Evolutionary conservation across 345 rosid genomes (phyloP).

Genomic region (Psidium friedrichsthalianum): DNA sequence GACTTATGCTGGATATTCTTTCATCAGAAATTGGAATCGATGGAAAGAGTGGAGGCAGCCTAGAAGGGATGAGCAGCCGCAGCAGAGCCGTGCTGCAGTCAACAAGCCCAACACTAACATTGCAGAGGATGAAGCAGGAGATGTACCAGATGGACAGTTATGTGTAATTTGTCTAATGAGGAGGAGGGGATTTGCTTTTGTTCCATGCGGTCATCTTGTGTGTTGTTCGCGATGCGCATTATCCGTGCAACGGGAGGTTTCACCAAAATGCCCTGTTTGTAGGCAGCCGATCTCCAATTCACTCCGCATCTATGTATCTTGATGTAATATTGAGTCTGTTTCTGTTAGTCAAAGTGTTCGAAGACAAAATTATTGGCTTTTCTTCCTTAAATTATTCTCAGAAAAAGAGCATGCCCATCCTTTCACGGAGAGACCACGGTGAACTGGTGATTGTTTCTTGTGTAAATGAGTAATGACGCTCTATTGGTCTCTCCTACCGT

Average conservation of each 20-base stretch:
- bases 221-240: slow-evolving; percentile 72
- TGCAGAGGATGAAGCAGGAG: slow-evolving; percentile 36
- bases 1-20: neutral
- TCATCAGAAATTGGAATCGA: slow-evolving; percentile 63
- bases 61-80: slow-evolving; percentile 29
- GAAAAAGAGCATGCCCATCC: no score
- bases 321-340: neutral
- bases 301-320: slow-evolving; percentile 48
- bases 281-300: slow-evolving; percentile 46
- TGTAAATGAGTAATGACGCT: no score
- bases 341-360: neutral
- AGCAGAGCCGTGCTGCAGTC: slow-evolving; percentile 8
- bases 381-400: neutral
- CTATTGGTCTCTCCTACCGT: no score
- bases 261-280: slow-evolving; percentile 79
- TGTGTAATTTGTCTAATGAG: slow-evolving; percentile 75
- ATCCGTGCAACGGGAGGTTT: slow-evolving; percentile 28
- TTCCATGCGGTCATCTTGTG: slow-evolving; percentile 86
- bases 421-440: no score
- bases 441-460: no score
- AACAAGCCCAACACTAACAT: slow-evolving; percentile 9
- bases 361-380: neutral
- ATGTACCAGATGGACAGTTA: slow-evolving; percentile 64
- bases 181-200: slow-evolving; percentile 40
- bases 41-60: slow-evolving; percentile 53